Base-by-base conservation (phyloP, 2,329 filamentous ascomycete genomes). In the Trichoderma sp. region DNA sequence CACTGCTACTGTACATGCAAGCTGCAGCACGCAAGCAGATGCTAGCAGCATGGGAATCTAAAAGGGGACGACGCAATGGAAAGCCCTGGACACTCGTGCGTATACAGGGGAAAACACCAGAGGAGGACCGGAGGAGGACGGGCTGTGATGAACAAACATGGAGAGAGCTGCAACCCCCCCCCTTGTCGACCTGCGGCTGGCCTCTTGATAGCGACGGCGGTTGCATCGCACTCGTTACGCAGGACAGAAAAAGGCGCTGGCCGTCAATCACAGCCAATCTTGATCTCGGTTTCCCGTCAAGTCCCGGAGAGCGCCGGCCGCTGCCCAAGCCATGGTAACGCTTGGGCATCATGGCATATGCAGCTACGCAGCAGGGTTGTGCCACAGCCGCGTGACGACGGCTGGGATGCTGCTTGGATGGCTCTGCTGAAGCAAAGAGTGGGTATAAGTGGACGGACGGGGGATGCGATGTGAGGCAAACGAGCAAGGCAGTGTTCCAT, bases 311-410 rank as follows among this genome's bases (percentile, higher is more conserved):
- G 63, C 59, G 55, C 24, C 53, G 53, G 29, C 63, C 63, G 56
- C 56, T 61, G 65, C 65, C 65, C 55, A 66, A 43, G 63, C 63
- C 53, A 24, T 57, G 61, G 65, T 68, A 47, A 68, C 65, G 56
- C 31, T 68, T 68, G 65, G 65, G 65, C 65, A 68, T 55, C 65
- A 68, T 68, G 65, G 65, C 65, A 68, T 68, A 61, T 68, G 40
- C 31, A 40, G 37, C 31, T 40, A 57, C 24, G 40, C 37, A 21
- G 21, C 27, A 56, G 16, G 31, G 35, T 21, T 11, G 61, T 64
- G 52, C 29, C 61, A 64, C 61, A 43, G 19, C 49, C 40, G 61
- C 40, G n/a, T 6, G 53, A 56, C 7, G 11, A 21, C 11, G 47
- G 47, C 60, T 29, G 19, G 37, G 35, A 47, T 61, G n/a, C 31